These are phyloP conservation scores for Apiospora kogelbergensis DNA, from an alignment of 2,329 filamentous ascomycete genomes.

Conservation along the genomic window DNA sequence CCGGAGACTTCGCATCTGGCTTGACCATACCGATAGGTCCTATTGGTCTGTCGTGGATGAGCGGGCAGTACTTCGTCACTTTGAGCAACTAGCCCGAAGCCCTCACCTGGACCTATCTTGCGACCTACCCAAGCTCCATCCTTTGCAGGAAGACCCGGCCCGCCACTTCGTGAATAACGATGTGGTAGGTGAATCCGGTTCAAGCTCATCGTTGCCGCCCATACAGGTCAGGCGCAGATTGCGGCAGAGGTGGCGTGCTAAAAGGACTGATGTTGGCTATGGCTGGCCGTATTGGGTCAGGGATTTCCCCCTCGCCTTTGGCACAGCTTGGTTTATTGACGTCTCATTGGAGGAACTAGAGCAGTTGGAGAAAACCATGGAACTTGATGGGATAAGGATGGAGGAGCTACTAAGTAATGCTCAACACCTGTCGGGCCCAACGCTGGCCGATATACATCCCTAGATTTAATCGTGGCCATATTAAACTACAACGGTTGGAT, in stretches of 20 bases:
- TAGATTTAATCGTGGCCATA: too few relatives aligned
- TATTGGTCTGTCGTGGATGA: background rate
- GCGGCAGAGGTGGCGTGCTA: background rate
- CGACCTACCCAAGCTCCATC: background rate
- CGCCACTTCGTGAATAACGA: background rate
- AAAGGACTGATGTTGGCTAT: fast-evolving
- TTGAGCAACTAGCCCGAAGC: background rate
- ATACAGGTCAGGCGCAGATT: background rate
- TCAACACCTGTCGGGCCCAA: too few relatives aligned
- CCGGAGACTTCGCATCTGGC: background rate
- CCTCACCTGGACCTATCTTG: background rate
- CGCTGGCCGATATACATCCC: too few relatives aligned
- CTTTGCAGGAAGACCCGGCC: background rate
- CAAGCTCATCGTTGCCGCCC: background rate
- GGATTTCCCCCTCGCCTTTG: background rate
- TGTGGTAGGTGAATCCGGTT: background rate
- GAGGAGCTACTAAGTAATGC: too few relatives aligned
- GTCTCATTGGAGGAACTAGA: background rate
- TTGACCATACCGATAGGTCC: background rate
- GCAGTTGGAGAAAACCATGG: background rate
- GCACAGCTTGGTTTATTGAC: background rate
- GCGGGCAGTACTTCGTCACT: background rate
- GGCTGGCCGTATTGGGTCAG: background rate
- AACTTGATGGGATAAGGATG: background rate
- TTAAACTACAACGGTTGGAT: too few relatives aligned